Evolutionary conservation across 2,329 filamentous ascomycete genomes (phyloP), one percentile per base, ranked within the genome.

Genomic region (Alternaria metachromatica): DNA sequence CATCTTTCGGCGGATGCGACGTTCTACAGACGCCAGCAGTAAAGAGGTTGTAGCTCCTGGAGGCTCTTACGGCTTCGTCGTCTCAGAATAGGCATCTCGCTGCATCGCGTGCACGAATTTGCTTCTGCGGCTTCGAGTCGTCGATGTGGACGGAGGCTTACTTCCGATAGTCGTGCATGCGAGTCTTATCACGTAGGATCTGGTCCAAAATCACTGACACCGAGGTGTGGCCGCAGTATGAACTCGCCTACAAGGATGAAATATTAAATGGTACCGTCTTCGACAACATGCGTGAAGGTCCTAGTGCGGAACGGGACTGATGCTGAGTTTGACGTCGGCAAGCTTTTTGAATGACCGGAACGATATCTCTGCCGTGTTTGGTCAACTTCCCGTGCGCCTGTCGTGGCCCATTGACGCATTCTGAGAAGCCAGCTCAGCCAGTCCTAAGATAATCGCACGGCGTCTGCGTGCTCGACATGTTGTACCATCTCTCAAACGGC

Each of bases 141-240:
- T 54, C 18, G 5, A 45, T 23, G 18, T 37, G 18, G 25, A 26
- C 20, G 37, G 15, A 28, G 20, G 48, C 13, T 21, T 46, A 25
- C 30, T 37, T 54, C 44, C 44, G 25, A 54, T 23, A 20, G 26
- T 10, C 18, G 46, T 25, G 41, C 11, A 46, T 37, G 6, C 28
- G 20, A 23, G 26, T 37, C 15, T 20, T 23, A 33, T 37, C 20
- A 44, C 28, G n/a, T 30, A 26, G 46, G 46, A 13, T 48, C 3
- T 18, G 23, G 23, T 28, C 45, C 9, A 26, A 26, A 49, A 18
- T 37, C 23, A 43, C 20, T 11, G 9, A 26, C 45, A 7, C 41
- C 57, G 57, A 60, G 41, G 57, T 55, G 26, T 5, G 18, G 49
- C 57, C 57, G 57, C 26, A 10, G 41, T 49, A 59, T 15, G 15